Base-by-base conservation (phyloP, 2,329 filamentous ascomycete species). In the Sporothrix euskadiensis region DNA sequence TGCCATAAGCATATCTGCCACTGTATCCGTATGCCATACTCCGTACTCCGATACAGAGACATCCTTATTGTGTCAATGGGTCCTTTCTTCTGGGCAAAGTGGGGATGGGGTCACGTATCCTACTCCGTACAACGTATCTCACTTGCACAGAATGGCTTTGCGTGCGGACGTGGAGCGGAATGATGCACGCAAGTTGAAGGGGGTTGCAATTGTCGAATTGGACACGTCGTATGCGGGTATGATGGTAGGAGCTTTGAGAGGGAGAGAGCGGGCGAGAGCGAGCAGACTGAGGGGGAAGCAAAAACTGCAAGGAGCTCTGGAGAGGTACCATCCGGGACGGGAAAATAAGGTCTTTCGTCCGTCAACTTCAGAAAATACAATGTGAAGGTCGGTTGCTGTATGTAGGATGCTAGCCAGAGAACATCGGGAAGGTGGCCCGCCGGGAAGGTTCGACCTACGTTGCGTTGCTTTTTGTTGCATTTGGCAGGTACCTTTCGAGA, bases 371-470 rank as follows among this genome's bases (percentile, higher is more conserved):
- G 30, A 65, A 30, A 14, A 30, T 14, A 22, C 16, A 41, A 61
- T 39, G 57, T 22, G 57, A 63, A 32, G 57, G 32, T 16, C 14
- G 16, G 16, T 32, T 57, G 54, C 30, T 35, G 10, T 26, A 26
- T 26, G 44, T n/a, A 52, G 47, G 22, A 26, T 56, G 52, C 22
- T 14, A 26, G 12, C 22, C 39, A 14, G 22, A 66, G 10, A 26
- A 66, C 22, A 66, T 41, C 68, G 69, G 68, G 69, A 47, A 71
- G 69, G 39, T 71, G 69, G 69, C 69, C 69, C 69, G 69, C 69
- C 69, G 69, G 69, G 69, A 59, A 71, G 22, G 52, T 19, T 35
- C 35, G n/a, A 57, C 35, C 68, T 70, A 59, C 52, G 69, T 47
- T 71, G 54, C 69, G 39, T 70, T n/a, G n/a, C 47, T 52, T 52